Evolutionary conservation across 2,329 filamentous ascomycete genomes (phyloP).

Genomic region (Immersiporthe knoxdaviesiana): DNA sequence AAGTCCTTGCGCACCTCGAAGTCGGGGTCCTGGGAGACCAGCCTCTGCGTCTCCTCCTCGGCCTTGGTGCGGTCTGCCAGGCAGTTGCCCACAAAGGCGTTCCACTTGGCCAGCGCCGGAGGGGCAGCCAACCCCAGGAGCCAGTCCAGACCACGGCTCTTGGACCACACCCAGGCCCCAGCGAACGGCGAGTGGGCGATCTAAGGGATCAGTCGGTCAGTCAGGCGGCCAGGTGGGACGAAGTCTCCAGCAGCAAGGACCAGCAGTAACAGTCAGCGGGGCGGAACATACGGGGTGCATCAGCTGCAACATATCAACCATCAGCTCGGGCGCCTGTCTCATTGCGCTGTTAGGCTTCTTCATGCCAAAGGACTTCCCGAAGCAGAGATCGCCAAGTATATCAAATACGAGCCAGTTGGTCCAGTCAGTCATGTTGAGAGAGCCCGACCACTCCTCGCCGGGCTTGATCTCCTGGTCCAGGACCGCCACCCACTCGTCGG

Average conservation of each 20-base stretch:
- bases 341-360: slow-evolving; percentile 28
- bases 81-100: slow-evolving; percentile 32
- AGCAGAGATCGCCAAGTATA: slow-evolving; percentile 31
- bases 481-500: slow-evolving; percentile 25
- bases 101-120: slow-evolving; percentile 32
- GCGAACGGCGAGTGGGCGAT: slow-evolving; percentile 33
- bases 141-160: slow-evolving; percentile 32
- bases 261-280: too few relatives aligned
- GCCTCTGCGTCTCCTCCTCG: slow-evolving; percentile 25
- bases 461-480: slow-evolving; percentile 26
- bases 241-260: not conserved
- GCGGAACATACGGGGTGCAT: slow-evolving; percentile 29
- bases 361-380: slow-evolving; percentile 31
- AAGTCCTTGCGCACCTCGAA: slow-evolving; percentile 34
- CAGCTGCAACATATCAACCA: slow-evolving; percentile 29
- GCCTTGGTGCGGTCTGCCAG: slow-evolving; percentile 29
- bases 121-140: slow-evolving; percentile 32
- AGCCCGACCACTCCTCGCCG: slow-evolving; percentile 17
- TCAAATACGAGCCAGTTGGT: slow-evolving; percentile 27
- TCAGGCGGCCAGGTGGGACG: not conserved
- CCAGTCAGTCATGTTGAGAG: slow-evolving; percentile 24
- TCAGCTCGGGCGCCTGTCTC: slow-evolving; percentile 18
- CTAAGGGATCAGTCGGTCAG: slow-evolving; percentile 20
- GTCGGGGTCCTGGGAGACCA: slow-evolving; percentile 16
- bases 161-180: slow-evolving; percentile 34